Base-by-base conservation (phyloP, 2,329 filamentous ascomycete species). In the Pseudocercospora fijiensis region DNA sequence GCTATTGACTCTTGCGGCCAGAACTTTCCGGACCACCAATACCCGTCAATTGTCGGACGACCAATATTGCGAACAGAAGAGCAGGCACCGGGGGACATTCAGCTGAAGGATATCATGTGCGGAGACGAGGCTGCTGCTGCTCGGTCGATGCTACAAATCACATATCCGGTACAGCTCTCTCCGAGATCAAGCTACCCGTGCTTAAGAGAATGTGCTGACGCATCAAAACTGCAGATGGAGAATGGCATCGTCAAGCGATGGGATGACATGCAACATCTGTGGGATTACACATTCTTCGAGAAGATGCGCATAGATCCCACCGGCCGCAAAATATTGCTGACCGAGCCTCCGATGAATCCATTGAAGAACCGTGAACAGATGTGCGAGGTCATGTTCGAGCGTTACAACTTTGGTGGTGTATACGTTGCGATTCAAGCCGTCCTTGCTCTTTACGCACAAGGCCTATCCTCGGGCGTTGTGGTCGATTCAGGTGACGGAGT, bases 201-300 rank as follows among this genome's bases (percentile, higher is more conserved):
- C 24, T 8, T 22, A 37, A 57, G 58, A 27, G 7, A 30, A 22
- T 43, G 41, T 51, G 56, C 63, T 65, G 64, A 68, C 62, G 53
- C 41, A 49, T 57, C 27, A 20, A 16, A 30, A 64, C 28, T 33
- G 27, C 78, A 89, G 86, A 99, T 99, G 95, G 95, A 99, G 80
- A 99, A 99, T 78, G 95, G 95, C 74, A 98, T 99, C 74, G 92
- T 99, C 71, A 98, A 97, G 86, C 93, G 92, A 76, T 99, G 95
- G 95, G 95, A 99, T 73, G 95, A 99, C 79, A 99, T 99, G 95
- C 91, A 96, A 83, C 94, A 98, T 77, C 88, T 99, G 61, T 99
- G 95, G 95, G 94, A 99, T 81, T 98, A 96, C 79, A 99, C 95
- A 24, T 99, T 99, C 79, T 89, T 86, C 79, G 94, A 99, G 78